These are phyloP conservation scores for Pseudogymnoascus sp. DNA, from an alignment of 2,329 filamentous ascomycete genomes.

Conservation along the genomic window DNA sequence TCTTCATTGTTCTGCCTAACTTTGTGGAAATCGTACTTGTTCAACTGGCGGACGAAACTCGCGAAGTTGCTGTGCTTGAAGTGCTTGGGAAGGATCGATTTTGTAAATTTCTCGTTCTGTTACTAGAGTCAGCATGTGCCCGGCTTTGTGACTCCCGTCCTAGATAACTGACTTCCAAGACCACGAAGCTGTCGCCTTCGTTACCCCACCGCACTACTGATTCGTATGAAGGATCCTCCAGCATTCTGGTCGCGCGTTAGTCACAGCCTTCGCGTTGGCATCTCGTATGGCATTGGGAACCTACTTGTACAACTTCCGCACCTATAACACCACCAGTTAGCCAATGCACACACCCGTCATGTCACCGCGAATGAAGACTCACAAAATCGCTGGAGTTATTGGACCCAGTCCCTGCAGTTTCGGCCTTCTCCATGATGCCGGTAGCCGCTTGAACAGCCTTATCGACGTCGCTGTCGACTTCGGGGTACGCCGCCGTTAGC, in stretches of 20 bases:
- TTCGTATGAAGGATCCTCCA: constrained; percentile 89
- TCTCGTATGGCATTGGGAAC: constrained; percentile 21
- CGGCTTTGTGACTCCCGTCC: neutral
- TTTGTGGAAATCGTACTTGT: constrained; percentile 99
- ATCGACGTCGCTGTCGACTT: neutral
- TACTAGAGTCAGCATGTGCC: constrained; percentile 18
- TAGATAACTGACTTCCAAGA: constrained; percentile 66
- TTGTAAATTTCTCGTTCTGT: constrained; percentile 97
- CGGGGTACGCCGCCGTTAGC: neutral
- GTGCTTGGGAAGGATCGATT: constrained; percentile 91
- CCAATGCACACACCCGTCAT: constrained; percentile 3
- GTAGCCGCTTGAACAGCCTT: constrained; percentile 3
- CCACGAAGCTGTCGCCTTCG: constrained; percentile 90
- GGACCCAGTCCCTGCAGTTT: constrained; percentile 31
- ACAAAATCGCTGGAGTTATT: constrained; percentile 96
- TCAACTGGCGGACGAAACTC: constrained; percentile 89
- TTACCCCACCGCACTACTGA: constrained; percentile 94
- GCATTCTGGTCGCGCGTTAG: constrained; percentile 58
- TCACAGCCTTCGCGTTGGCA: constrained; percentile 26
- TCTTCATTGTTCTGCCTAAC: constrained; percentile 87
- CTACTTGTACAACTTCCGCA: constrained; percentile 98
- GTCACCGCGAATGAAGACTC: constrained; percentile 36
- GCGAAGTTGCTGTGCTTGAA: constrained; percentile 99
- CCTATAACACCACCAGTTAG: constrained; percentile 43
- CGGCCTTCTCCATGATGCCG: constrained; percentile 26